phyloP scores from a whole-genome alignment of 106 monocot species.

The Acorus calamus region DNA sequence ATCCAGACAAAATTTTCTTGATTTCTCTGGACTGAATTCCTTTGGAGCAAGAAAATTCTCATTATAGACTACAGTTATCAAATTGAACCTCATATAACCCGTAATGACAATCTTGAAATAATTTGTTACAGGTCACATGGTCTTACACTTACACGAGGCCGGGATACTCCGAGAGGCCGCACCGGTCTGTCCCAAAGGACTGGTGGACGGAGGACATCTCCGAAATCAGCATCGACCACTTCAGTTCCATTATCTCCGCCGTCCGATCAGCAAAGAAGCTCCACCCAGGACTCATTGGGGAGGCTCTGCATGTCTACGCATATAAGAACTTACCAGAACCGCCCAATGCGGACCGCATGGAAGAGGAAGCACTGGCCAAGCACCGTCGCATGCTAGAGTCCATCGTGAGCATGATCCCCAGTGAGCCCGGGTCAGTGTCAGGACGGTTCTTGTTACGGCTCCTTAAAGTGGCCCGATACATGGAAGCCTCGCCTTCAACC shows the following conservation, averaged over 20 bases:
- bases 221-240: conserved; percentile 60
- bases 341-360: neutral
- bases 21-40: too few species aligned
- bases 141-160: conserved; percentile 85
- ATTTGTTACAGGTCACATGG: conserved; percentile 47
- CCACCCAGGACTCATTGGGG: conserved; percentile 66
- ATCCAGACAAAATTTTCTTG: too few species aligned
- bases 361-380: conserved; percentile 12
- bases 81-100: too few species aligned
- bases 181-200: conserved; percentile 52
- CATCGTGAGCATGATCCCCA: conserved; percentile 64
- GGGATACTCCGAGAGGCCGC: conserved; percentile 26
- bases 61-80: too few species aligned
- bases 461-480: conserved; percentile 35
- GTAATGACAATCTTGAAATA: neutral
- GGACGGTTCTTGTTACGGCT: conserved; percentile 56
- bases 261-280: conserved; percentile 33
- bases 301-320: conserved; percentile 81
- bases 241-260: conserved; percentile 55
- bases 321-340: conserved; percentile 66
- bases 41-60: too few species aligned
- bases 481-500: conserved; percentile 49
- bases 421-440: conserved; percentile 52
- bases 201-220: conserved; percentile 96
- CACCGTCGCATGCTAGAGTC: conserved; percentile 59